A percentile compares a stretch with the other conserved stretches of the same genome.
Conservation (phyloP, 192 early-diverging fungal genomes). For the Linnemannia zychae region DNA sequence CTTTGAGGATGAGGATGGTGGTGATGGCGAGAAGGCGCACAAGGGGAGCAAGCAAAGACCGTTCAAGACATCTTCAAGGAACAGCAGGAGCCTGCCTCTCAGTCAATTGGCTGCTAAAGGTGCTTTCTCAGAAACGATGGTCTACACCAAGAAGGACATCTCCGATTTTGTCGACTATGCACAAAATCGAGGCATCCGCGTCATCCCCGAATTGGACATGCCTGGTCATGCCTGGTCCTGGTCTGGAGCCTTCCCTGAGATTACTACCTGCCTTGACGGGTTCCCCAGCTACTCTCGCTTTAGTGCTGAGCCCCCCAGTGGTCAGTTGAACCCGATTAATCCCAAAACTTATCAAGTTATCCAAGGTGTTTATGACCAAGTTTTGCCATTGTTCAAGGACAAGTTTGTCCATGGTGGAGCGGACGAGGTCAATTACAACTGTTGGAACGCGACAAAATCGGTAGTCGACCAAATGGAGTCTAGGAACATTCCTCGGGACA, state of each 20-base stretch:
- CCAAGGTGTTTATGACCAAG: constrained; percentile 73
- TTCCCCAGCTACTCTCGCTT: constrained; percentile 65
- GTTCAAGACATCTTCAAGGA: too few species aligned
- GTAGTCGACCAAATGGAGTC: constrained; percentile 40
- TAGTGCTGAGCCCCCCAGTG: constrained; percentile 79
- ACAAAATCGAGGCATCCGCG: constrained; percentile 79
- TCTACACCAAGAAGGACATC: constrained; percentile 84
- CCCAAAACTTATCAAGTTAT: constrained; percentile 75
- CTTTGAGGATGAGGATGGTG: background rate
- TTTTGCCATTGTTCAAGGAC: constrained; percentile 77
- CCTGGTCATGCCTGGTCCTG: constrained; percentile 82
- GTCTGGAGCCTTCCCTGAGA: constrained; percentile 62
- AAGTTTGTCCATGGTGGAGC: constrained; percentile 80
- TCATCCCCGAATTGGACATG: constrained; percentile 95
- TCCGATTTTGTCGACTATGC: constrained; percentile 80
- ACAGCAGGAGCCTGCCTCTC: constrained; percentile 57
- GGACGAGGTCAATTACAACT: constrained; percentile 82
- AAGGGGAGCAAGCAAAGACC: background rate
- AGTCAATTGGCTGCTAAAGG: constrained; percentile 71
- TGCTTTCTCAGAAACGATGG: constrained; percentile 73
- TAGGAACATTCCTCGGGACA: constrained; percentile 18
- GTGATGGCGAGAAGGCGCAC: background rate
- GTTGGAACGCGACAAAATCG: constrained; percentile 69
- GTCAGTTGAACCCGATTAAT: constrained; percentile 83
- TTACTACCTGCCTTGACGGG: constrained; percentile 68